Conservation (phyloP, 805 yeast species). For the Candida odintsovae region DNA sequence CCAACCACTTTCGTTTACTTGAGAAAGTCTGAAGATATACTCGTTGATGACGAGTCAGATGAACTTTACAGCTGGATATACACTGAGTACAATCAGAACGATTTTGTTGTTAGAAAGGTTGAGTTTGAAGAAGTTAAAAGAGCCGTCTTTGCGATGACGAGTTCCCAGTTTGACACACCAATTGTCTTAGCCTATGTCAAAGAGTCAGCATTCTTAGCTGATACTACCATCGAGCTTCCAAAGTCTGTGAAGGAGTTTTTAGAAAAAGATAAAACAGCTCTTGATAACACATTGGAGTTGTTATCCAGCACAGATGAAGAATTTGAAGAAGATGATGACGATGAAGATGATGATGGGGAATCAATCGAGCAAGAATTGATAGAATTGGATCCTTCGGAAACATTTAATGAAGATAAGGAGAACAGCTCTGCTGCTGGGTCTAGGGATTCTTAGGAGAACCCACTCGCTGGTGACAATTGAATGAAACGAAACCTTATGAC, state of each 20-base stretch:
- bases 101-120: slow-evolving; percentile 17
- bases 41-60: slow-evolving; percentile 3
- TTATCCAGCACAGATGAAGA: slow-evolving; percentile 15
- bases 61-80: slow-evolving; percentile 24
- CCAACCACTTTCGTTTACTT: slow-evolving; percentile 28
- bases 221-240: slow-evolving; percentile 14
- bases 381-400: not conserved
- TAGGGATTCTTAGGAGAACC: not conserved
- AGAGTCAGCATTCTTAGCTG: slow-evolving; percentile 18
- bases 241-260: slow-evolving; percentile 26
- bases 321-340: not conserved
- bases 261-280: slow-evolving; percentile 23
- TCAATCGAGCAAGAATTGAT: not conserved
- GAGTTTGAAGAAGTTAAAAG: slow-evolving; percentile 24
- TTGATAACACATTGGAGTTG: slow-evolving; percentile 16
- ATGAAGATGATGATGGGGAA: not conserved
- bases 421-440: not conserved
- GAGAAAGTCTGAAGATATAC: slow-evolving; percentile 8
- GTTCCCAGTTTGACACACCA: slow-evolving; percentile 22
- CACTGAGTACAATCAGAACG: slow-evolving; percentile 25
- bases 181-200: slow-evolving; percentile 31
- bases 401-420: not conserved
- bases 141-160: slow-evolving; percentile 16
- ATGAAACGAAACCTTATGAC: not conserved
- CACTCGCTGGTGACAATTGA: not conserved